A percentile compares a stretch with the other conserved stretches of the same genome.
Conservation (phyloP, 805 yeast species). For the Ogataea ganodermae region DNA sequence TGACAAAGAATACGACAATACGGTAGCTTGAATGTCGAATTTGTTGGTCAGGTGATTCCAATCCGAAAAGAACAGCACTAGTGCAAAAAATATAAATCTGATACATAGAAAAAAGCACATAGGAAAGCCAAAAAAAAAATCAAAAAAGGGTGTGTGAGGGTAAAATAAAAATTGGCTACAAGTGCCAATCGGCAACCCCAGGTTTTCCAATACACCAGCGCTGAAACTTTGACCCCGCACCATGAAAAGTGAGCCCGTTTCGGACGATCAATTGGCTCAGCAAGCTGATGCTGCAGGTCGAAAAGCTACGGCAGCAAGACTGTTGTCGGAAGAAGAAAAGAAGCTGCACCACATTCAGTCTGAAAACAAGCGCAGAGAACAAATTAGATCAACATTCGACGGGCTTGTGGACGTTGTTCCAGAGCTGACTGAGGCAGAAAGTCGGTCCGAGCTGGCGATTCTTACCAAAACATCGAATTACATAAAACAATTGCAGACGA, state of each 20-base stretch:
- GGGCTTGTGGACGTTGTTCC: conserved; percentile 77
- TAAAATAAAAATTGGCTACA: not conserved
- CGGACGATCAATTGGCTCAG: not conserved
- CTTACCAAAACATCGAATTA: conserved; percentile 58
- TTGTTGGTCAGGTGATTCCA: not conserved
- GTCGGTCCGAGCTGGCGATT: conserved; percentile 77
- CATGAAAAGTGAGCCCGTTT: not conserved
- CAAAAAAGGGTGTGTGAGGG: not conserved
- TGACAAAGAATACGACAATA: too few relatives aligned
- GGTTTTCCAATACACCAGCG: too few relatives aligned
- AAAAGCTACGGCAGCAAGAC: conserved; percentile 9
- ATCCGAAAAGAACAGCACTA: not conserved
- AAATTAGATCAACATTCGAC: conserved; percentile 81
- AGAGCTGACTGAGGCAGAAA: conserved; percentile 63
- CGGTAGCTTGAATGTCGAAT: not conserved
- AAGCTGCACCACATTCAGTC: conserved; percentile 43
- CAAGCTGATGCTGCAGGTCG: not conserved
- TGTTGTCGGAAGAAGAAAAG: conserved; percentile 35
- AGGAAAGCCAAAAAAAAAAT: not conserved
- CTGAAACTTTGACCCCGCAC: too few relatives aligned
- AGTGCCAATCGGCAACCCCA: too few relatives aligned
- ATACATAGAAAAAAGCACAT: too few relatives aligned
- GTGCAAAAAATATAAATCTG: not conserved
- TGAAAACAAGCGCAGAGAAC: conserved; percentile 84
- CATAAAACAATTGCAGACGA: conserved; percentile 50